Percentiles rank a stretch among this genome's conserved stretches.
Conservation (phyloP, 1,139 yeast species). For the Debaryomyces psychrophilus region DNA sequence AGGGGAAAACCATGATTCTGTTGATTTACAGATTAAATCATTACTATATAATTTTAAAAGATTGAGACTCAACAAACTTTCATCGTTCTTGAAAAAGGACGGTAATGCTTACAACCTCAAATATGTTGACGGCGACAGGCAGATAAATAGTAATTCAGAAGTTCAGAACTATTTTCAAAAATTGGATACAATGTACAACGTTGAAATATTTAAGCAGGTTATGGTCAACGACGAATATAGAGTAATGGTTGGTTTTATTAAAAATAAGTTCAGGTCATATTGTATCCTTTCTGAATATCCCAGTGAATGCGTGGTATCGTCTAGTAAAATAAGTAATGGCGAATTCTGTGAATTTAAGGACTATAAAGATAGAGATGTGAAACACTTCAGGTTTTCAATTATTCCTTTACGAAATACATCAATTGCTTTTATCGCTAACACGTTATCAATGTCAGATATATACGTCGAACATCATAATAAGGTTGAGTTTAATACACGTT, state of each 20-base stretch:
- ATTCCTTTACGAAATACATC: constrained; percentile 47
- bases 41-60: constrained; percentile 59
- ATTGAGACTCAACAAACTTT: constrained; percentile 46
- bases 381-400: constrained; percentile 44
- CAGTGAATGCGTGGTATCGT: constrained; percentile 22
- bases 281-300: constrained; percentile 58
- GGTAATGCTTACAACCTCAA: constrained; percentile 20
- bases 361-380: constrained; percentile 27
- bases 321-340: constrained; percentile 19
- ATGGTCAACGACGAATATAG: constrained; percentile 59
- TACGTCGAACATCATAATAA: constrained; percentile 52
- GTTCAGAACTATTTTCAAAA: constrained; percentile 24
- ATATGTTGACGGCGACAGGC: constrained; percentile 17
- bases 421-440: constrained; percentile 41
- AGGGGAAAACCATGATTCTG: constrained; percentile 55
- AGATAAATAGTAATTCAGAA: constrained; percentile 6
- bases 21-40: constrained; percentile 62
- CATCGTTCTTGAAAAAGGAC: constrained; percentile 38
- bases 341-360: constrained; percentile 33
- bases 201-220: constrained; percentile 42
- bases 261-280: constrained; percentile 64
- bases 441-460: constrained; percentile 37
- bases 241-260: constrained; percentile 62
- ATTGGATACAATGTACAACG: constrained; percentile 58
- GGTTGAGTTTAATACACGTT: constrained; percentile 19